A percentile compares a stretch with the other conserved stretches of the same genome.
Conservation (phyloP, 139 green algal species). For the Chlorella vulgaris region DNA sequence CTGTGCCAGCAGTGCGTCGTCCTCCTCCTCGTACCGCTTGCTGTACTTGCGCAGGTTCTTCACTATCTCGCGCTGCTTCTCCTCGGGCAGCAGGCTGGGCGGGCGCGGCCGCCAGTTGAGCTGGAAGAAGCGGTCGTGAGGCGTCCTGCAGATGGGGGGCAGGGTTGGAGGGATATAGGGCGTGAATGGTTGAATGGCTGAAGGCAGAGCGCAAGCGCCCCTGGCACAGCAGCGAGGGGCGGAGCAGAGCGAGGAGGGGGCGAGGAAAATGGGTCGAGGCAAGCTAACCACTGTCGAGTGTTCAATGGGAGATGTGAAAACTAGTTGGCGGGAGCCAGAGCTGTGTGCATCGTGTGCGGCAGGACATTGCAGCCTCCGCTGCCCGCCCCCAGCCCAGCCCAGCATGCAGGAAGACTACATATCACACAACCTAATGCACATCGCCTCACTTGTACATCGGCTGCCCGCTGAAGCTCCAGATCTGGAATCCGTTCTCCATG, state of each 20-base stretch:
- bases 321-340: too few species aligned
- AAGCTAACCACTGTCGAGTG: too few species aligned
- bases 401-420: too few species aligned
- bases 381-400: neutral
- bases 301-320: too few species aligned
- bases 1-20: conserved; percentile 81
- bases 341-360: too few species aligned
- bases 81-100: conserved; percentile 78
- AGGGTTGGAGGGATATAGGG: neutral
- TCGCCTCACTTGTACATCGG: conserved; percentile 82
- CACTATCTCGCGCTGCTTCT: conserved; percentile 89
- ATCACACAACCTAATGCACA: too few species aligned
- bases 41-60: conserved; percentile 94
- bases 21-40: conserved; percentile 95
- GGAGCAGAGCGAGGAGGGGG: too few species aligned
- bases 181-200: neutral
- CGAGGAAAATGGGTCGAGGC: too few species aligned
- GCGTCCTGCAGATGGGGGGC: conserved; percentile 43
- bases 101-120: conserved; percentile 94
- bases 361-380: too few species aligned
- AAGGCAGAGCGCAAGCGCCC: too few species aligned
- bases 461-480: conserved; percentile 91
- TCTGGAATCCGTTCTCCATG: conserved; percentile 98
- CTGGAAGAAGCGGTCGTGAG: conserved; percentile 90
- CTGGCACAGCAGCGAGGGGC: too few species aligned